These are phyloP conservation scores for Suillus lakei DNA, from an alignment of 768 basidiomycete species.

Conservation along the genomic window DNA sequence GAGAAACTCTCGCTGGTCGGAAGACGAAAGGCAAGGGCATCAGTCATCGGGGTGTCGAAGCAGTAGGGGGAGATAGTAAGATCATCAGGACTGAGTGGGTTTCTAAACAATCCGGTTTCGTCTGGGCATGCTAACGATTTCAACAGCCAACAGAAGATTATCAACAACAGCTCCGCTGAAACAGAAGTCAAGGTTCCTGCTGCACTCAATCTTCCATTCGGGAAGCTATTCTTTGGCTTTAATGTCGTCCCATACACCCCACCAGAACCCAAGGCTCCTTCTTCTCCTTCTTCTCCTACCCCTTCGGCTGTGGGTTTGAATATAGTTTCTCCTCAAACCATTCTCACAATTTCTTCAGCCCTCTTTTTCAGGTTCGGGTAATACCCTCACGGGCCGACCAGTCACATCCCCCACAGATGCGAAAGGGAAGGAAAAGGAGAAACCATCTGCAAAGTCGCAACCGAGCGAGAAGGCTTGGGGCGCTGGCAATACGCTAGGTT, in stretches of 20 bases:
- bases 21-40: conserved; percentile 96
- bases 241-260: conserved; percentile 73
- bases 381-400: conserved; percentile 63
- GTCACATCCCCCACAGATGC: conserved; percentile 43
- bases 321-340: neutral
- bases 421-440: conserved; percentile 58
- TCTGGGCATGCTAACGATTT: conserved; percentile 19
- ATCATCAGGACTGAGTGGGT: conserved; percentile 91
- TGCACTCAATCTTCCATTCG: conserved; percentile 87
- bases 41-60: conserved; percentile 80
- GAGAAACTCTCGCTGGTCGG: conserved; percentile 87
- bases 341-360: conserved; percentile 29
- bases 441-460: conserved; percentile 38
- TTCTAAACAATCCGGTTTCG: neutral
- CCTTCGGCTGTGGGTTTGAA: conserved; percentile 33
- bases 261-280: conserved; percentile 39
- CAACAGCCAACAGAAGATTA: conserved; percentile 76
- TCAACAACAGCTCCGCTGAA: conserved; percentile 81
- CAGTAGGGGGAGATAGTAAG: conserved; percentile 79
- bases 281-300: conserved; percentile 34
- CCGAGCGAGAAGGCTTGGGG: conserved; percentile 43
- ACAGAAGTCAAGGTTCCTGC: conserved; percentile 83
- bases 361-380: conserved; percentile 70
- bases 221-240: conserved; percentile 97
- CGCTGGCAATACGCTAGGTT: conserved; percentile 56